Evolutionary conservation across 345 rosid genomes (phyloP), one percentile per base, ranked within the genome.

Genomic region (Brassica cretica): DNA sequence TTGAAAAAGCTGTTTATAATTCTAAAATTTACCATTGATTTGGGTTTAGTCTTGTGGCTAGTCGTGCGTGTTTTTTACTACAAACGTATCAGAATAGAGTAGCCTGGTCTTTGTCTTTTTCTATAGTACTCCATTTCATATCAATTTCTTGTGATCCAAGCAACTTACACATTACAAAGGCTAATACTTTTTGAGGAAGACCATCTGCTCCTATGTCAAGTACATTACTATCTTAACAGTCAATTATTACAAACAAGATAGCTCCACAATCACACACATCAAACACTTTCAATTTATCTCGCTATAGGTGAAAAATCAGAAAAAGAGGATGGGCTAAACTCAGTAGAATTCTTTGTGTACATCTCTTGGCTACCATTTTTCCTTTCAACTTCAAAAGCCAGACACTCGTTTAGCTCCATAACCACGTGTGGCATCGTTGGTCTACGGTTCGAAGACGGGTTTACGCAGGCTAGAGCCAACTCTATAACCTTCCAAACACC

Each of bases 401-500:
- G 12, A 32, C 86, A 83, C 44, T 82, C 89, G 2, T 86, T 84
- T 44, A 86, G 32, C 66, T 83, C 87, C 46, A 63, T 58, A 46
- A 84, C 75, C 2, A 86, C 68, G 0, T 76, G 71, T 56, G 70
- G 75, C 84, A 88, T 86, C 1, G 70, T 64, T 0, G 88, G 91
- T 77, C 89, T 78, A 0, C 77, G 73, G 55, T 25, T 73, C 0
- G 82, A 64, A 32, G 71, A 80, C 1, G 66, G 49, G 10, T 79
- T 81, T 8, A 85, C 84, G 64, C 88, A 85, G 0, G 83, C 71
- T 66, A 85, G 56, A 29, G 89, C 88, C 33, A 83, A 46, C 76
- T 88, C 91, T 1, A 82, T 58, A 9, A 70, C 73, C 55, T 84
- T 85, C 92, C 88, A 88, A 1, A 67, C 84, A 27, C 84, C 72